A percentile compares a stretch with the other conserved stretches of the same genome.
These are phyloP conservation scores for Leptodontidium sp. DNA, from an alignment of 2,329 filamentous ascomycete species.

Conservation along the genomic window DNA sequence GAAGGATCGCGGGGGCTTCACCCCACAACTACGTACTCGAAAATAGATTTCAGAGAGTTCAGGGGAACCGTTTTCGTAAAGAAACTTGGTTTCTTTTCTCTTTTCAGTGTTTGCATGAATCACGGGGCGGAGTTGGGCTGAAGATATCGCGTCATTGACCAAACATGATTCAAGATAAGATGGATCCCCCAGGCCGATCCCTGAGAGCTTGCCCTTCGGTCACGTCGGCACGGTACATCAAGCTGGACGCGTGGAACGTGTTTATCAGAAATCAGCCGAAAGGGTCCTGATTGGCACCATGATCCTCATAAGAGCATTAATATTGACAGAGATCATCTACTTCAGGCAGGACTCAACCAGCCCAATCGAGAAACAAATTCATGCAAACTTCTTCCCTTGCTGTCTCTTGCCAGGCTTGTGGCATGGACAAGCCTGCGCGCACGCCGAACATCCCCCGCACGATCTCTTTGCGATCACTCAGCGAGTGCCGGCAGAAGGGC, in stretches of 20 bases:
- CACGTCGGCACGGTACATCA: conserved; percentile 25
- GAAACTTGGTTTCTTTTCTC: conserved; percentile 23
- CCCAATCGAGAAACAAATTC: conserved; percentile 37
- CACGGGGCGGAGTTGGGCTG: conserved; percentile 25
- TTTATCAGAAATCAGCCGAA: conserved; percentile 33
- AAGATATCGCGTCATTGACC: conserved; percentile 35
- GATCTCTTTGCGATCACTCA: conserved; percentile 1
- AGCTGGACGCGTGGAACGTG: conserved; percentile 37
- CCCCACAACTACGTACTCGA: background rate
- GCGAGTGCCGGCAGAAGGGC: conserved; percentile 22
- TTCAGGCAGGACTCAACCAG: conserved; percentile 34
- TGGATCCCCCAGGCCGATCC: conserved; percentile 16
- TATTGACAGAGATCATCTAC: conserved; percentile 40
- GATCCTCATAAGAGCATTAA: conserved; percentile 41
- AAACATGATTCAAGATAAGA: conserved; percentile 39
- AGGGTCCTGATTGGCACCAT: conserved; percentile 33
- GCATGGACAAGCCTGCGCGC: conserved; percentile 24
- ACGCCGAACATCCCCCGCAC: conserved; percentile 27
- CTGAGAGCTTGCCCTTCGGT: conserved; percentile 19
- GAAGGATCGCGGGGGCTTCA: conserved; percentile 1
- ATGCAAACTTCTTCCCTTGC: conserved; percentile 34
- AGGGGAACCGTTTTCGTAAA: conserved; percentile 27
- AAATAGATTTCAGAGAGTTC: conserved; percentile 33
- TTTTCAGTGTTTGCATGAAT: conserved; percentile 38
- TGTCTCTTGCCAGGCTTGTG: background rate